phyloP scores from a whole-genome alignment of 208 protist species.

The Naegleria gruberi region DNA sequence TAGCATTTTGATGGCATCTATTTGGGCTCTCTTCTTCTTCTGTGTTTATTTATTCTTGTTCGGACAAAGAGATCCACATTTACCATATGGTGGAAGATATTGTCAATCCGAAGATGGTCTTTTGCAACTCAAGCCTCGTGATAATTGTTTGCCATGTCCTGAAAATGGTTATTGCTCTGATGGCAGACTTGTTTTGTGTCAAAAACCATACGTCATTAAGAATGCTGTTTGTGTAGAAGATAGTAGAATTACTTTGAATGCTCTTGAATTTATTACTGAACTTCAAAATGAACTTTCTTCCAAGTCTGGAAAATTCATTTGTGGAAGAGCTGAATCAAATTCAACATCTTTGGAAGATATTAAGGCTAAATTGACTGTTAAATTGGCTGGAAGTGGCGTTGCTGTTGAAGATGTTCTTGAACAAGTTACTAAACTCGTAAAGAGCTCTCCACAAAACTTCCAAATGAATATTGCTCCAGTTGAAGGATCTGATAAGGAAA shows the following conservation, averaged over 20 bases:
- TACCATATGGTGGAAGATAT: background rate
- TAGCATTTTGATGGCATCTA: background rate
- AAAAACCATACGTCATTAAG: background rate
- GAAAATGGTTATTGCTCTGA: background rate
- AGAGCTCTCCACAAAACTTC: background rate
- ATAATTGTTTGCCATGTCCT: background rate
- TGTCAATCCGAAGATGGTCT: background rate
- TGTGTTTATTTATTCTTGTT: background rate
- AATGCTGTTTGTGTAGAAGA: conserved; percentile 12
- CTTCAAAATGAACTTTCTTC: background rate
- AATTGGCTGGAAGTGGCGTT: background rate
- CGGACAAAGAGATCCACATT: background rate
- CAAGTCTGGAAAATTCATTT: background rate
- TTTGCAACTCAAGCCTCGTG: background rate
- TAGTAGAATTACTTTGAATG: too few relatives aligned
- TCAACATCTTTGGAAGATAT: background rate
- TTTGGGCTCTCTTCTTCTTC: background rate
- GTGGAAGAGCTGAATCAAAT: background rate
- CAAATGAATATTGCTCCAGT: background rate
- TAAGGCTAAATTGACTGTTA: background rate
- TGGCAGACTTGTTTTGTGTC: background rate
- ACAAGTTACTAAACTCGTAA: background rate
- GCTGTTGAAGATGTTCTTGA: background rate
- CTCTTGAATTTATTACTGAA: background rate
- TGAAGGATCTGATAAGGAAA: background rate